Percentiles rank a stretch among this genome's conserved stretches.
Evolutionary conservation across 2,329 filamentous ascomycete genomes (phyloP).

Genomic region (Aspergillus luchuensis): DNA sequence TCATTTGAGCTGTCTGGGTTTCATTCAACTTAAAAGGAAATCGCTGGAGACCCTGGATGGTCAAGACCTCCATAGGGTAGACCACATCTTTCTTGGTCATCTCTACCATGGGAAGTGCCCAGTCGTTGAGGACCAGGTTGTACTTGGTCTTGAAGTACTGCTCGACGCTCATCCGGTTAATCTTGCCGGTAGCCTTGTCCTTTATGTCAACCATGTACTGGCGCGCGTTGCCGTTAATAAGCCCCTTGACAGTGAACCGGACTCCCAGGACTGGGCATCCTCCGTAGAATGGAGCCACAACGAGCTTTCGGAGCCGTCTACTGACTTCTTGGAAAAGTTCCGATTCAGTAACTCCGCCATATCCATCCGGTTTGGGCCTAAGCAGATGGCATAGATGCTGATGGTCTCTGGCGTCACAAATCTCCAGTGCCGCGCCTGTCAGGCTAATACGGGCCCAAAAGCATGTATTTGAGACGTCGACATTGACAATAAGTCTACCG

Average conservation of each 20-base stretch:
- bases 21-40: conserved; percentile 62
- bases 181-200: conserved; percentile 42
- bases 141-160: conserved; percentile 59
- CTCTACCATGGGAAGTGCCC: conserved; percentile 58
- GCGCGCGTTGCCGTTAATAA: conserved; percentile 48
- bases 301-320: conserved; percentile 37
- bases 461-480: conserved; percentile 87
- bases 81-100: conserved; percentile 58
- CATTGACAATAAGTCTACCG: conserved; percentile 74
- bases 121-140: conserved; percentile 48
- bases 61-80: conserved; percentile 60
- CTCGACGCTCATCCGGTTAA: conserved; percentile 59
- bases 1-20: conserved; percentile 77
- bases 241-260: conserved; percentile 54
- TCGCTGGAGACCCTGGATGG: conserved; percentile 57
- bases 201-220: conserved; percentile 47
- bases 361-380: conserved; percentile 25
- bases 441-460: conserved; percentile 68
- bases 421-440: conserved; percentile 37
- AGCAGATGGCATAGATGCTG: conserved; percentile 32
- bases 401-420: conserved; percentile 35
- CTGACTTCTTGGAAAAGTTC: conserved; percentile 30
- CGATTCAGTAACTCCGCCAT: conserved; percentile 28
- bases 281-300: conserved; percentile 41
- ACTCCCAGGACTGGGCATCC: conserved; percentile 38